Conservation (phyloP, 225 moss, liverwort and hornwort species). For the Takakia lepidozioides region DNA sequence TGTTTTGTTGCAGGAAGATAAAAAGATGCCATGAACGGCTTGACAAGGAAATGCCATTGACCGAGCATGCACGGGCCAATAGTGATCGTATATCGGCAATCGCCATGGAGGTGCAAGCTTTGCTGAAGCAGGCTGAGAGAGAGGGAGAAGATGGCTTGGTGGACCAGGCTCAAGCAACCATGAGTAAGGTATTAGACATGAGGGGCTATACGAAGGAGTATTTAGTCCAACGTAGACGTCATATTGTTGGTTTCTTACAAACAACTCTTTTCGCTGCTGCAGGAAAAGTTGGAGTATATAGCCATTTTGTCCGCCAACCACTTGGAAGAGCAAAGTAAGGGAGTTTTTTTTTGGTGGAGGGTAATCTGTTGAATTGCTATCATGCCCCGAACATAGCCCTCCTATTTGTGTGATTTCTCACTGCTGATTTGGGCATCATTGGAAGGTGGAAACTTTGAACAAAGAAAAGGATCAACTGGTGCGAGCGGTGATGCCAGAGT, state of each 20-base stretch:
- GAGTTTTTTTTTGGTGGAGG: too few species aligned
- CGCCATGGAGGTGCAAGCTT: constrained; percentile 86
- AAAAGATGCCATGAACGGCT: constrained; percentile 92
- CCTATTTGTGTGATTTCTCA: too few species aligned
- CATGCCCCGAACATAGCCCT: too few species aligned
- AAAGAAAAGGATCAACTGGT: constrained; percentile 87
- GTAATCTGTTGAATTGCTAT: too few species aligned
- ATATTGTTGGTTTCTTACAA: too few species aligned
- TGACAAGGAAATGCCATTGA: constrained; percentile 94
- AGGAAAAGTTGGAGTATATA: neutral
- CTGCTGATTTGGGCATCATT: too few species aligned
- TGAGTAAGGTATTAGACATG: constrained; percentile 89
- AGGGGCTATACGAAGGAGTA: too few species aligned
- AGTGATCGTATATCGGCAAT: constrained; percentile 93
- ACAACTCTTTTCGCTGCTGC: too few species aligned
- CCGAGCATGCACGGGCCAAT: constrained; percentile 81
- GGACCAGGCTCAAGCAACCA: constrained; percentile 87
- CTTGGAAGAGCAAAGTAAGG: too few species aligned
- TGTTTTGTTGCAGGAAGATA: constrained; percentile 99
- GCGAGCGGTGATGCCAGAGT: constrained; percentile 91
- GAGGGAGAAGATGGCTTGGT: constrained; percentile 96
- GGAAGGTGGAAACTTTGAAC: constrained; percentile 75
- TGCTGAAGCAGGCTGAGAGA: constrained; percentile 88
- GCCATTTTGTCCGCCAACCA: neutral
- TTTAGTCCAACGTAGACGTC: too few species aligned